These are phyloP conservation scores for Hericium rajendrae DNA, from an alignment of 768 basidiomycete species.

Conservation along the genomic window DNA sequence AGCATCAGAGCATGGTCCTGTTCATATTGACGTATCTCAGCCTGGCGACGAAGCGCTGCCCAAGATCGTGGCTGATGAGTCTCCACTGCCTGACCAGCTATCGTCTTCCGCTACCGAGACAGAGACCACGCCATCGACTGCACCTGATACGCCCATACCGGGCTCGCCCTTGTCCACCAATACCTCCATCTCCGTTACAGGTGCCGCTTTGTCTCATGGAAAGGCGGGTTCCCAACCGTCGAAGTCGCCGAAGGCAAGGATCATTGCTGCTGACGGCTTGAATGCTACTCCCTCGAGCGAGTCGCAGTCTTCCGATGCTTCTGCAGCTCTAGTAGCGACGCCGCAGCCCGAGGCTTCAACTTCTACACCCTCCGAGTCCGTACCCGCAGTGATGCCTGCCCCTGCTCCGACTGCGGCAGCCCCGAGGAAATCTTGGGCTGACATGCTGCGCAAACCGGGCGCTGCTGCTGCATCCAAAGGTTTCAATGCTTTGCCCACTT, in stretches of 20 bases:
- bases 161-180: constrained; percentile 51
- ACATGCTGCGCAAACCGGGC: constrained; percentile 45
- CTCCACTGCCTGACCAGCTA: constrained; percentile 19
- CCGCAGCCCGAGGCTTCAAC: not conserved
- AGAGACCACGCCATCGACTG: constrained; percentile 25
- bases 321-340: not conserved
- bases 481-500: constrained; percentile 50
- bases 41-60: not conserved
- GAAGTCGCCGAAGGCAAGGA: not conserved
- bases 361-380: not conserved
- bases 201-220: constrained; percentile 21
- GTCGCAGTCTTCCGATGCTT: not conserved
- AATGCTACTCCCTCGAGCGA: not conserved
- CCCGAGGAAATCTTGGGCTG: constrained; percentile 66
- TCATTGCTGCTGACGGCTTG: not conserved
- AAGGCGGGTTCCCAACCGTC: constrained; percentile 5
- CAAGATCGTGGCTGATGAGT: not conserved
- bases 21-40: not conserved
- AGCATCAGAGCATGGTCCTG: not conserved
- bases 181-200: constrained; percentile 43
- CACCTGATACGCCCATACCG: constrained; percentile 36
- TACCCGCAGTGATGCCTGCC: constrained; percentile 1
- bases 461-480: constrained; percentile 29
- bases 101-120: constrained; percentile 44
- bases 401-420: constrained; percentile 4